phyloP scores from a whole-genome alignment of 192 early-diverging fungal species.

The Chytriomyces hyalinus region DNA sequence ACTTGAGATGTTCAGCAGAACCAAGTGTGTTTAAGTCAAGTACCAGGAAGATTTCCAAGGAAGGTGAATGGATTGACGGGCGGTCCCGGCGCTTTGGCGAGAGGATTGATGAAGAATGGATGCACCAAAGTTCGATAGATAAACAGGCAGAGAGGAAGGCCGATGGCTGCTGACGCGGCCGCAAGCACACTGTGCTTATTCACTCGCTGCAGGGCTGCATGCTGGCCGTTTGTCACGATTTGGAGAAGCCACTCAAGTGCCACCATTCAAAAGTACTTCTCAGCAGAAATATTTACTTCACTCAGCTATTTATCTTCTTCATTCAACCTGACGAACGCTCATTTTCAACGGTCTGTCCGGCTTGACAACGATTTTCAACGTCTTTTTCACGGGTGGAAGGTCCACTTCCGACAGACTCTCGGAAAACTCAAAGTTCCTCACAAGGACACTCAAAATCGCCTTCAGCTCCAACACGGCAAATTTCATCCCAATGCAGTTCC shows the following conservation, averaged over 20 bases:
- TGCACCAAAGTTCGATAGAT: slow-evolving; percentile 15
- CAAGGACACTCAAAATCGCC: slow-evolving; percentile 4
- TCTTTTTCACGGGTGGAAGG: background rate
- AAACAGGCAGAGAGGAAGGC: background rate
- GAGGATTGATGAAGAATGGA: slow-evolving; percentile 2
- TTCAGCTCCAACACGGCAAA: slow-evolving; percentile 18
- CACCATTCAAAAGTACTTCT: background rate
- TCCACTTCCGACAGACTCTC: background rate
- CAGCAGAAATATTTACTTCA: background rate
- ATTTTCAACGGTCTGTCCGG: background rate
- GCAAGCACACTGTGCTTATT: background rate
- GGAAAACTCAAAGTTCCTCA: slow-evolving; percentile 17
- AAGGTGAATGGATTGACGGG: background rate
- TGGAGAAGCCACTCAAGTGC: background rate
- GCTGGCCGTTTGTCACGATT: background rate
- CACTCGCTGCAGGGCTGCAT: background rate
- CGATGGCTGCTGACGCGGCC: background rate
- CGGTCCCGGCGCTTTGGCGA: background rate
- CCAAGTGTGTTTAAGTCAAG: background rate
- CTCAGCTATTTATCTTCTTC: background rate
- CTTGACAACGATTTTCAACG: background rate
- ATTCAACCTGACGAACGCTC: background rate
- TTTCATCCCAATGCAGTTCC: slow-evolving; percentile 21
- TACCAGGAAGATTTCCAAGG: slow-evolving; percentile 14
- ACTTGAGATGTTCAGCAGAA: background rate